phyloP scores from a whole-genome alignment of 2,329 filamentous ascomycete genomes.

The Pseudogymnoascus sp. region DNA sequence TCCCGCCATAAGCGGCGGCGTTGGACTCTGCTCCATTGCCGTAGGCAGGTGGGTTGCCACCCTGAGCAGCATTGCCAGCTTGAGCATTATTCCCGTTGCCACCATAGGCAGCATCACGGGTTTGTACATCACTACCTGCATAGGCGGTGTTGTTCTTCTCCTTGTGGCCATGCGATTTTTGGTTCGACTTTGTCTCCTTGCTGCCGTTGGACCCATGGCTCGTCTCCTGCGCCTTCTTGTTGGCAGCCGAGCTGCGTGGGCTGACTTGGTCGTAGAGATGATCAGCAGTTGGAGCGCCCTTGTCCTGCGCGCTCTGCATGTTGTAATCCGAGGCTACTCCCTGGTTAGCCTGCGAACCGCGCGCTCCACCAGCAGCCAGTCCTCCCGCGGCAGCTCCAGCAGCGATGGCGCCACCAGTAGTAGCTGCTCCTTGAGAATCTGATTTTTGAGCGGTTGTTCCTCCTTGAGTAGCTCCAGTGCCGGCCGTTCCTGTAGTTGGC shows the following conservation, averaged over 20 bases:
- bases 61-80: slow-evolving; percentile 9
- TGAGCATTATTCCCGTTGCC: not conserved
- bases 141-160: not conserved
- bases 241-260: not conserved
- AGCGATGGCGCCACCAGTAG: not conserved
- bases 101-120: not conserved
- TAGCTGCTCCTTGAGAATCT: not conserved
- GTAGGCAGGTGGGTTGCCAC: slow-evolving; percentile 11
- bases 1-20: not conserved
- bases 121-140: not conserved
- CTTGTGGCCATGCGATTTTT: not conserved
- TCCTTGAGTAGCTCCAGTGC: not conserved
- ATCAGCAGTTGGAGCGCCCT: not conserved
- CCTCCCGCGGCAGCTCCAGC: not conserved
- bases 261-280: not conserved
- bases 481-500: not conserved
- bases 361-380: not conserved
- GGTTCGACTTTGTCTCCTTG: not conserved
- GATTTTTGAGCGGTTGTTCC: not conserved
- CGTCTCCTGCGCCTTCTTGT: not conserved
- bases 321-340: not conserved
- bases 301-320: not conserved
- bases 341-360: not conserved
- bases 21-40: not conserved
- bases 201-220: not conserved